Conservation (phyloP, 306 rosid genomes). For the Cicer chorassanicum region DNA sequence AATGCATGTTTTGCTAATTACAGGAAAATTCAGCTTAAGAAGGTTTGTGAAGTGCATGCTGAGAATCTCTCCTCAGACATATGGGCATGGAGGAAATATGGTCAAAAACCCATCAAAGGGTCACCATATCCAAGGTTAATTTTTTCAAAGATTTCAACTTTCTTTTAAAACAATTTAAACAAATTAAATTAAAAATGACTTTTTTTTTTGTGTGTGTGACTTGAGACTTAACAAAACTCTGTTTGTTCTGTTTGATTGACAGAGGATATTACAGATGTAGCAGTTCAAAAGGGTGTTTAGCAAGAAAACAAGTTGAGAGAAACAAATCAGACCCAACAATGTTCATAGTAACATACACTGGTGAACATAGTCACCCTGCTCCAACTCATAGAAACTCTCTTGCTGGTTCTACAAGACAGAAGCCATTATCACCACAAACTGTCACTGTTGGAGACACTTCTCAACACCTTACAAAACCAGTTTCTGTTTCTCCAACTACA, state of each 20-base stretch:
- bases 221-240: constrained; percentile 4
- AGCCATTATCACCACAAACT: constrained; percentile 50
- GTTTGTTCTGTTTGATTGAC: constrained; percentile 39
- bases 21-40: constrained; percentile 93
- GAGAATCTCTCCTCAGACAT: constrained; percentile 86
- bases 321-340: constrained; percentile 84
- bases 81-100: constrained; percentile 99
- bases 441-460: constrained; percentile 41
- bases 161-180: neutral
- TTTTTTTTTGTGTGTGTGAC: neutral
- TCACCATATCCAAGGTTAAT: constrained; percentile 96
- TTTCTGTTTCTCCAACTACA: constrained; percentile 59
- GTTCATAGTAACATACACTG: constrained; percentile 93
- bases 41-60: constrained; percentile 82
- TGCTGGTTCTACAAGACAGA: constrained; percentile 95
- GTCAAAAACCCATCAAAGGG: constrained; percentile 97
- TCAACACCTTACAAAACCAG: constrained; percentile 42
- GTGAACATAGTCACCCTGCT: constrained; percentile 94
- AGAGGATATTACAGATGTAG: constrained; percentile 98
- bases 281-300: constrained; percentile 94
- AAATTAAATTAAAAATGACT: neutral
- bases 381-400: constrained; percentile 95
- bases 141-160: neutral
- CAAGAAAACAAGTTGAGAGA: constrained; percentile 95
- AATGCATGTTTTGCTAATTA: constrained; percentile 16